Evolutionary conservation across 2,329 filamentous ascomycete species (phyloP).

Genomic region (Lachnellula occidentalis): DNA sequence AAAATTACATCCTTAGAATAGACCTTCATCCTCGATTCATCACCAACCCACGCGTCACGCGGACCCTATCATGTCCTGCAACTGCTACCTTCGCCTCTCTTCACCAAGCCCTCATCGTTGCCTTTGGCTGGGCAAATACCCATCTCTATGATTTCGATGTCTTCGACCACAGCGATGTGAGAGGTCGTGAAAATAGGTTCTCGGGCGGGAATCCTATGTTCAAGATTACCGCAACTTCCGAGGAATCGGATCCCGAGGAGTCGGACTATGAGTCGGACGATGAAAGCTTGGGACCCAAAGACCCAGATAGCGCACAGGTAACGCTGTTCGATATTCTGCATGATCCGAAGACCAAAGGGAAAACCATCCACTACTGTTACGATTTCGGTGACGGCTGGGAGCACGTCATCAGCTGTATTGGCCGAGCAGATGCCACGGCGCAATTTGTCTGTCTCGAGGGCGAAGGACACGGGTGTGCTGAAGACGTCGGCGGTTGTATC

Average conservation of each 20-base stretch:
- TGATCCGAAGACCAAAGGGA: background rate
- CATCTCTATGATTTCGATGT: conserved; percentile 6
- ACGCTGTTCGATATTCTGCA: background rate
- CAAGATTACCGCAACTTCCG: background rate
- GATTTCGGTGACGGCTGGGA: conserved; percentile 27
- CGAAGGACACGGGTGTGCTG: conserved; percentile 28
- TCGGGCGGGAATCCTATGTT: background rate
- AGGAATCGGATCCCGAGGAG: background rate
- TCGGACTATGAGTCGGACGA: background rate
- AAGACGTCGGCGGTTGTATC: conserved; percentile 27
- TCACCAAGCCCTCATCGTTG: conserved; percentile 5
- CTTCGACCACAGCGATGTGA: background rate
- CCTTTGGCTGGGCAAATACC: conserved; percentile 5
- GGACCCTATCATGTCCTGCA: conserved; percentile 12
- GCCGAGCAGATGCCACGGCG: conserved; percentile 11
- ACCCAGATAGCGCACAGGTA: background rate
- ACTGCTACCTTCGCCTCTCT: conserved; percentile 6
- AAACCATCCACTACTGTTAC: conserved; percentile 23
- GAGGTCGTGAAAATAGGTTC: too few relatives aligned
- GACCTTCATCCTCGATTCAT: conserved; percentile 7
- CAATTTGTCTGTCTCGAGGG: conserved; percentile 26
- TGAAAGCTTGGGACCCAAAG: background rate
- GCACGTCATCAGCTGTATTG: conserved; percentile 19
- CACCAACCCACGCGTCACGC: conserved; percentile 6
- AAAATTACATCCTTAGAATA: conserved; percentile 10